Percentiles rank a stretch among this genome's conserved stretches.
Evolutionary conservation across 257 asterid species (phyloP).

Genomic region (Asclepias syriaca): DNA sequence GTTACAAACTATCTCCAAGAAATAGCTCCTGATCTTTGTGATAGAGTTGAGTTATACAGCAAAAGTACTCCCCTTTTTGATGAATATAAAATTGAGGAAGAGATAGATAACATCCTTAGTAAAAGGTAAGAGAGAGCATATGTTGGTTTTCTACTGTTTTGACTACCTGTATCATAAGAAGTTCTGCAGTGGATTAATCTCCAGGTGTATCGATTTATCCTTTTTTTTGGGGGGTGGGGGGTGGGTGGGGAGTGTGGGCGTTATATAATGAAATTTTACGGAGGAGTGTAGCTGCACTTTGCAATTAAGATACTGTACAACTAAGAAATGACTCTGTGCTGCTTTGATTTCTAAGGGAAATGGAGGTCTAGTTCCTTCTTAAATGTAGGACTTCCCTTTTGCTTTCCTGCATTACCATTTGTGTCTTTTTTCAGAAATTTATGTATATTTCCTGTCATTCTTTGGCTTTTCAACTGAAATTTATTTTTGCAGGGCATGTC

Average conservation of each 20-base stretch:
- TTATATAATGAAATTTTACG: not conserved
- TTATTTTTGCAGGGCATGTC: not conserved
- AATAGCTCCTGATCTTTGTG: constrained; percentile 89
- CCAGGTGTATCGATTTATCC: not conserved
- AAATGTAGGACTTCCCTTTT: not conserved
- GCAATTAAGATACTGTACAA: not conserved
- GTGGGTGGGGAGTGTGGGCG: too few relatives aligned
- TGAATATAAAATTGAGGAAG: constrained; percentile 80
- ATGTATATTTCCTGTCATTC: not conserved
- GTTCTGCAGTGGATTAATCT: not conserved
- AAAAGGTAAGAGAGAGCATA: constrained; percentile 54
- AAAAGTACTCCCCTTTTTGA: constrained; percentile 82
- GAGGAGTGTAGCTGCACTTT: not conserved
- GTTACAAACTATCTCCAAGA: constrained; percentile 97
- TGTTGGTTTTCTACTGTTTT: not conserved
- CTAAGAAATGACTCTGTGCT: not conserved
- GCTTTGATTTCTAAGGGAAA: not conserved
- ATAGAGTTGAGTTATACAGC: constrained; percentile 73
- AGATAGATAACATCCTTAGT: constrained; percentile 72
- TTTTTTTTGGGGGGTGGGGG: not conserved
- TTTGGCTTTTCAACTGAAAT: not conserved
- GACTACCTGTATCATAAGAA: not conserved
- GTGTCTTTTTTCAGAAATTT: not conserved
- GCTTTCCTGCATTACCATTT: not conserved
- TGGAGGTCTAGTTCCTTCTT: not conserved